A percentile compares a stretch with the other conserved stretches of the same genome.
Evolutionary conservation across 129 eudicot genomes (phyloP).

Genomic region (Daucus carota): DNA sequence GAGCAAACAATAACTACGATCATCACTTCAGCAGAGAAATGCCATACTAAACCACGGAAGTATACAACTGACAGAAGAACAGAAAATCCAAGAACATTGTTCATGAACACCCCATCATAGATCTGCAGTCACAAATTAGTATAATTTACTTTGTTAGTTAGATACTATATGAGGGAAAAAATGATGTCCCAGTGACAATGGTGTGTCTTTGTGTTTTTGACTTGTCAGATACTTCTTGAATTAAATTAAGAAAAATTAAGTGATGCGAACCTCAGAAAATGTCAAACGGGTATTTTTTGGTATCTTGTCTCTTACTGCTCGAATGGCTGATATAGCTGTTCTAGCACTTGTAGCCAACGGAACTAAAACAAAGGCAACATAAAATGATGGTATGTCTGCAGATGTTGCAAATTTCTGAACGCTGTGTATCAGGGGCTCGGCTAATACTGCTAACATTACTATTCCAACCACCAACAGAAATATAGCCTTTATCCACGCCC

Average conservation of each 20-base stretch:
- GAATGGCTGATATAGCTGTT: slow-evolving; percentile 41
- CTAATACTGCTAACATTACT: slow-evolving; percentile 38
- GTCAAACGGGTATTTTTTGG: slow-evolving; percentile 48
- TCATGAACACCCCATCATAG: slow-evolving; percentile 64
- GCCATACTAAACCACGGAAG: slow-evolving; percentile 55
- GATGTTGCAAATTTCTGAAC: slow-evolving; percentile 49
- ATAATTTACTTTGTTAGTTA: background rate
- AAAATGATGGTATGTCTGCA: slow-evolving; percentile 48
- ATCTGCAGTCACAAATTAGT: slow-evolving; percentile 30
- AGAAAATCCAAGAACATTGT: slow-evolving; percentile 61
- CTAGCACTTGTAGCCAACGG: slow-evolving; percentile 67
- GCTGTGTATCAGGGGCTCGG: slow-evolving; percentile 62
- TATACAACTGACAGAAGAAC: slow-evolving; percentile 57
- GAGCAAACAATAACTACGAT: slow-evolving; percentile 41
- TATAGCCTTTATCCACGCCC: slow-evolving; percentile 48
- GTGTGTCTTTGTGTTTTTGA: background rate
- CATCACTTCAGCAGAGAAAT: slow-evolving; percentile 57
- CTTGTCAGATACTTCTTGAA: background rate
- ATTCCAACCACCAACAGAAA: slow-evolving; percentile 38
- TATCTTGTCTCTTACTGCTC: slow-evolving; percentile 32
- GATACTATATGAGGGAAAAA: background rate
- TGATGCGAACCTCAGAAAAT: slow-evolving; percentile 55
- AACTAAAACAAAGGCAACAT: slow-evolving; percentile 41
- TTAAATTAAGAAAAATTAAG: background rate
- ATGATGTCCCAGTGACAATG: background rate